Conservation (phyloP, 768 basidiomycete species). For the Tylopilus rubrobrunneus region DNA sequence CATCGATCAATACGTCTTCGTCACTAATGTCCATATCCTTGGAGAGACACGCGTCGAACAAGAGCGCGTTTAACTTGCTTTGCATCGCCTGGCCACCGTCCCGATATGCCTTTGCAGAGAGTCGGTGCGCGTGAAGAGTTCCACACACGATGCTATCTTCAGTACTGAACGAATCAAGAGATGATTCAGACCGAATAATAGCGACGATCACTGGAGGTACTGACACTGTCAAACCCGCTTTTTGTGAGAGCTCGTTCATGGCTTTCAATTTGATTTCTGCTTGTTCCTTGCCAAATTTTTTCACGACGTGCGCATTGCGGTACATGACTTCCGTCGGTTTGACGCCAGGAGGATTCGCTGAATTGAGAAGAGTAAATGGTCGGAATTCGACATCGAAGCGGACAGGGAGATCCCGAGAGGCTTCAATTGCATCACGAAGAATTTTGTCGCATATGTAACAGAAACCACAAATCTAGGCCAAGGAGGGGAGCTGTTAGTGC, state of each 20-base stretch:
- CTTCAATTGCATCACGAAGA: slow-evolving; percentile 31
- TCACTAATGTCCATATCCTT: slow-evolving; percentile 34
- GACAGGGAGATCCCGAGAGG: slow-evolving; percentile 28
- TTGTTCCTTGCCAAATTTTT: slow-evolving; percentile 26
- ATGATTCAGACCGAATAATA: not conserved
- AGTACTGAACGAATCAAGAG: slow-evolving; percentile 19
- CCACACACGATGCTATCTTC: slow-evolving; percentile 36
- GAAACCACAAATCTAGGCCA: slow-evolving; percentile 30
- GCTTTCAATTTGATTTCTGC: slow-evolving; percentile 24
- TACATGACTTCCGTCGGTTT: slow-evolving; percentile 1
- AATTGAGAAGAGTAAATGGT: slow-evolving; percentile 25
- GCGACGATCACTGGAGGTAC: not conserved
- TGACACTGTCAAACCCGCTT: slow-evolving; percentile 24
- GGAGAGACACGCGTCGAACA: slow-evolving; percentile 40
- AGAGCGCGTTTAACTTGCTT: slow-evolving; percentile 28
- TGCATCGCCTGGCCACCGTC: slow-evolving; percentile 38
- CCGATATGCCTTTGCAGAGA: slow-evolving; percentile 39
- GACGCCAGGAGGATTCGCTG: not conserved
- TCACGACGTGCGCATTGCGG: slow-evolving; percentile 18
- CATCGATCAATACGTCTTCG: slow-evolving; percentile 30
- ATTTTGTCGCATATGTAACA: slow-evolving; percentile 37
- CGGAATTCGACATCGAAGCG: slow-evolving; percentile 31
- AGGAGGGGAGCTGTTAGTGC: not conserved
- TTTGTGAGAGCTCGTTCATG: slow-evolving; percentile 19
- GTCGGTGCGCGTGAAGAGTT: slow-evolving; percentile 40